These are phyloP conservation scores for Eucalyptus tenuipes DNA, from an alignment of 345 rosid genomes.

Conservation along the genomic window DNA sequence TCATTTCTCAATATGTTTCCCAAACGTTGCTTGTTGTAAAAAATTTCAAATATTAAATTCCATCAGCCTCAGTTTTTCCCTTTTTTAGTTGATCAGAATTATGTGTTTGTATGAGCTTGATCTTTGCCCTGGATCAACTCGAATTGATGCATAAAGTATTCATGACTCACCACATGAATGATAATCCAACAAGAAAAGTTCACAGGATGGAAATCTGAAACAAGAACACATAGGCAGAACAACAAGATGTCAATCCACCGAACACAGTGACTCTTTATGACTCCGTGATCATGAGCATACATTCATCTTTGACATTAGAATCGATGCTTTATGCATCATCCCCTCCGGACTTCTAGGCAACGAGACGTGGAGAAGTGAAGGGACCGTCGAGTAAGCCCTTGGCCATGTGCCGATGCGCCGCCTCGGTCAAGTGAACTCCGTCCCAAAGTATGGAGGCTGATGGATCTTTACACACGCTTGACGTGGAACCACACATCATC, in stretches of 20 bases:
- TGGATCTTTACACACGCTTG: too few relatives aligned
- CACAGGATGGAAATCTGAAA: neutral
- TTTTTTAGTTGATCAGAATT: too few relatives aligned
- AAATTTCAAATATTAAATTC: too few relatives aligned
- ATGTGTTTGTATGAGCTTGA: too few relatives aligned
- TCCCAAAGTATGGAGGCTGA: too few relatives aligned
- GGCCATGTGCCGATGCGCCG: neutral
- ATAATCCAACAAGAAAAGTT: neutral
- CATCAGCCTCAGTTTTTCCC: too few relatives aligned
- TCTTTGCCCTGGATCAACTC: too few relatives aligned
- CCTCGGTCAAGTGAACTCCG: neutral
- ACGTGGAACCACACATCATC: too few relatives aligned
- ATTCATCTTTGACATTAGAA: neutral
- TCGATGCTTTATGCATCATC: neutral
- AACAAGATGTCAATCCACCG: neutral
- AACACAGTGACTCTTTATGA: neutral
- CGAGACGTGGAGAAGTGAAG: neutral
- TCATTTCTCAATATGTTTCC: too few relatives aligned
- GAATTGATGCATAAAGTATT: too few relatives aligned
- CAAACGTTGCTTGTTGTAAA: too few relatives aligned
- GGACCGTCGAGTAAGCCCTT: neutral
- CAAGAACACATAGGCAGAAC: neutral
- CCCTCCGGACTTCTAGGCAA: neutral
- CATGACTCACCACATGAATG: neutral
- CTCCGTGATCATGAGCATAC: neutral